These are phyloP conservation scores for Diaporthe vexans DNA, from an alignment of 2,329 filamentous ascomycete species.

Conservation along the genomic window DNA sequence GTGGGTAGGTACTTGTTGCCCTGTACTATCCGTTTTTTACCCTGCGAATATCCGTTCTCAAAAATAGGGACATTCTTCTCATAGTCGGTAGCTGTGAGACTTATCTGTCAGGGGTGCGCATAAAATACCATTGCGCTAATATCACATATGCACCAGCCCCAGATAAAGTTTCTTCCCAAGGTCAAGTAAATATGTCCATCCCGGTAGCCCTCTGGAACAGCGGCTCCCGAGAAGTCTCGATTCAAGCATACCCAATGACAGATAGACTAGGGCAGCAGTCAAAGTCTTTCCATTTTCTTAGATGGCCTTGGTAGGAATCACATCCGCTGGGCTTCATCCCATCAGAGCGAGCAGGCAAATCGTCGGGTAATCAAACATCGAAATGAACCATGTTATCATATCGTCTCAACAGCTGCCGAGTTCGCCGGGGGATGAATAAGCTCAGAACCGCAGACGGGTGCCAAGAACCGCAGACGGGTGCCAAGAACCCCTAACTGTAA, in stretches of 20 bases:
- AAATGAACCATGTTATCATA: neutral
- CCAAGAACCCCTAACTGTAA: neutral
- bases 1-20: too few species aligned
- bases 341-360: neutral
- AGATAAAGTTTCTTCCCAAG: neutral
- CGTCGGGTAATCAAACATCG: neutral
- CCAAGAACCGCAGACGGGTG: neutral
- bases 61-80: too few species aligned
- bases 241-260: neutral
- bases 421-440: conserved; percentile 16
- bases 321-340: neutral
- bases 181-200: neutral
- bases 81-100: neutral
- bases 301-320: neutral
- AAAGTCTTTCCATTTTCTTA: neutral
- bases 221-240: too few species aligned
- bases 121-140: neutral
- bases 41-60: too few species aligned
- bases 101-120: neutral
- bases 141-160: neutral
- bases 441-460: neutral
- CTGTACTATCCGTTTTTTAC: too few species aligned
- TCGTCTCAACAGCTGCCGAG: neutral
- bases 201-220: neutral
- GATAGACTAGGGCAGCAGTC: neutral